These are phyloP conservation scores for Neurospora sp. DNA, from an alignment of 495 filamentous ascomycete species.

Conservation along the genomic window DNA sequence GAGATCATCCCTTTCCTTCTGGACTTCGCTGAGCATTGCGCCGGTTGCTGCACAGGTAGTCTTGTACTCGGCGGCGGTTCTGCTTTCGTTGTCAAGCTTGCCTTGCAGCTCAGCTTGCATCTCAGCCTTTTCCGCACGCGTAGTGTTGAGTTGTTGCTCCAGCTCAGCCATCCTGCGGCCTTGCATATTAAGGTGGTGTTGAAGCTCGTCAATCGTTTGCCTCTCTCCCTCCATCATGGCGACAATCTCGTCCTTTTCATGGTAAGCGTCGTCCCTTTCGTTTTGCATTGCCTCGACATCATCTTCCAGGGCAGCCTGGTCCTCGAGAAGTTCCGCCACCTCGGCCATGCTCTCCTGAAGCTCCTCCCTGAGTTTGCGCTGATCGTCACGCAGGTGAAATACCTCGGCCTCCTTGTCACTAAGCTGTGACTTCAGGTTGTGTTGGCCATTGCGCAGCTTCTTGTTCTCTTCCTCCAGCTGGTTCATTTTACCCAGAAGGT, in stretches of 20 bases:
- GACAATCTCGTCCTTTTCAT: conserved; percentile 3
- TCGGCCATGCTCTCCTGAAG: conserved; percentile 17
- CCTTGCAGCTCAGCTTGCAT: conserved; percentile 14
- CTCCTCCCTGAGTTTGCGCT: conserved; percentile 17
- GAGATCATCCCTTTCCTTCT: conserved; percentile 31
- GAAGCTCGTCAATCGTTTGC: conserved; percentile 32
- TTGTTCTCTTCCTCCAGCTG: conserved; percentile 32
- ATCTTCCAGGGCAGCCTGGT: conserved; percentile 5
- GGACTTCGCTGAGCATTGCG: conserved; percentile 26
- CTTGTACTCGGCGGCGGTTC: conserved; percentile 30
- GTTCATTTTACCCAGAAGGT: conserved; percentile 29
- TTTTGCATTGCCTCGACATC: conserved; percentile 18
- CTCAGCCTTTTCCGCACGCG: conserved; percentile 13
- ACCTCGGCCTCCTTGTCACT: not conserved
- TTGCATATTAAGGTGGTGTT: conserved; percentile 30
- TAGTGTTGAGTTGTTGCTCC: conserved; percentile 20
- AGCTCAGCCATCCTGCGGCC: conserved; percentile 24
- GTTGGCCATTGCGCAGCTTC: conserved; percentile 22
- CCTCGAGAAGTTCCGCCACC: conserved; percentile 2
- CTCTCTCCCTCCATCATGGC: conserved; percentile 26
- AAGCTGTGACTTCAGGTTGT: conserved; percentile 12
- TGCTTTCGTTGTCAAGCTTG: conserved; percentile 26
- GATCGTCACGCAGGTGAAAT: not conserved
- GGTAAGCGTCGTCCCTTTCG: conserved; percentile 16
- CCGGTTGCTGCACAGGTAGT: conserved; percentile 27